These are phyloP conservation scores for Aspergillus udagawae DNA, from an alignment of 2,329 filamentous ascomycete species.

Conservation along the genomic window DNA sequence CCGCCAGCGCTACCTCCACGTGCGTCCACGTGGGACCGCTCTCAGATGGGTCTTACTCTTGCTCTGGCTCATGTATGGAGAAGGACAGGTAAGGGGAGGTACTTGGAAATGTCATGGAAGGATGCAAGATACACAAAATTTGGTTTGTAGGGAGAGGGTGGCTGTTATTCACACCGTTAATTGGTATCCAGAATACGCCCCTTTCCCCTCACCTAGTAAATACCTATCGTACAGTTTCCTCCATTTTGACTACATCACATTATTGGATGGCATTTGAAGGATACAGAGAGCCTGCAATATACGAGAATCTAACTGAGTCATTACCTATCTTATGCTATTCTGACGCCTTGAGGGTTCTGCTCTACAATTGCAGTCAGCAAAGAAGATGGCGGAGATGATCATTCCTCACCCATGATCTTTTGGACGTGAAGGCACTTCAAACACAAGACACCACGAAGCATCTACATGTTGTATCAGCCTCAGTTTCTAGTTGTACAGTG, in stretches of 20 bases:
- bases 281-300: too few relatives aligned
- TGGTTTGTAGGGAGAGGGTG: neutral
- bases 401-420: conserved; percentile 1
- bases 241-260: too few relatives aligned
- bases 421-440: conserved; percentile 4
- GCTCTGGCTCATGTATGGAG: neutral
- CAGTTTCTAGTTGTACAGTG: neutral
- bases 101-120: conserved; percentile 26
- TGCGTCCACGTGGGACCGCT: conserved; percentile 34
- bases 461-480: conserved; percentile 7
- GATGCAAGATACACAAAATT: neutral
- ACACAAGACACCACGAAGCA: conserved; percentile 13
- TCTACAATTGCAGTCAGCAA: too few relatives aligned
- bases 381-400: conserved; percentile 2
- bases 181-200: neutral
- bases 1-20: conserved; percentile 24
- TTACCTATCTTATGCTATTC: too few relatives aligned
- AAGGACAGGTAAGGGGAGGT: conserved; percentile 12
- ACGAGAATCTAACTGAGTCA: too few relatives aligned
- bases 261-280: too few relatives aligned
- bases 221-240: neutral
- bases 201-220: neutral
- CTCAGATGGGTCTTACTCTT: conserved; percentile 24
- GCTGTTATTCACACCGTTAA: neutral
- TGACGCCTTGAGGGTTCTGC: too few relatives aligned